Conservation (phyloP, 805 yeast species). For the Candida koratica region DNA sequence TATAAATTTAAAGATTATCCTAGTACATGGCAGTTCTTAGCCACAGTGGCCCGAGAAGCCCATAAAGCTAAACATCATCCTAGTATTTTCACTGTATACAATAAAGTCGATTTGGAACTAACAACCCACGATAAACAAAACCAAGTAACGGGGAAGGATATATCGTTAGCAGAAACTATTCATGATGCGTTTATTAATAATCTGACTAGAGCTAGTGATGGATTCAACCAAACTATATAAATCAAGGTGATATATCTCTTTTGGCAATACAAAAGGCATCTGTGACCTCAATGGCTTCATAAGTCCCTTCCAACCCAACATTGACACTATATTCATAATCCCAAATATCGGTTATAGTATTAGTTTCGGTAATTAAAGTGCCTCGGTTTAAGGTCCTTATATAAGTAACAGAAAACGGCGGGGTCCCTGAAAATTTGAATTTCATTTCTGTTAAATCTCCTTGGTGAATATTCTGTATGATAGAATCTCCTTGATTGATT, state of each 20-base stretch:
- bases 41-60: conserved; percentile 52
- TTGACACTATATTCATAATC: conserved; percentile 64
- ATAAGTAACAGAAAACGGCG: conserved; percentile 87
- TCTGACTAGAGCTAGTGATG: no score
- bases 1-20: conserved; percentile 47
- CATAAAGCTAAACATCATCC: conserved; percentile 70
- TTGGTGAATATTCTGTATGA: conserved; percentile 81
- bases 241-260: no score
- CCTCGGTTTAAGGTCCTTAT: conserved; percentile 49
- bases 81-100: conserved; percentile 60
- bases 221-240: no score
- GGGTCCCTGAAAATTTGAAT: conserved; percentile 79
- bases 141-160: conserved; percentile 52
- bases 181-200: conserved; percentile 13
- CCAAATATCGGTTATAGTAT: conserved; percentile 61
- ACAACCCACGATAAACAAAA: conserved; percentile 62
- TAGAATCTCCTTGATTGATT: conserved; percentile 70
- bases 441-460: conserved; percentile 90
- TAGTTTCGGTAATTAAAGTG: conserved; percentile 18
- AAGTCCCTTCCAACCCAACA: conserved; percentile 87
- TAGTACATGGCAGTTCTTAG: conserved; percentile 65
- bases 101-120: conserved; percentile 48
- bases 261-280: conserved; percentile 72
- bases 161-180: conserved; percentile 49
- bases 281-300: conserved; percentile 85